These are phyloP conservation scores for Yamagishiella unicocca DNA, from an alignment of 139 green algal genomes.

Conservation along the genomic window DNA sequence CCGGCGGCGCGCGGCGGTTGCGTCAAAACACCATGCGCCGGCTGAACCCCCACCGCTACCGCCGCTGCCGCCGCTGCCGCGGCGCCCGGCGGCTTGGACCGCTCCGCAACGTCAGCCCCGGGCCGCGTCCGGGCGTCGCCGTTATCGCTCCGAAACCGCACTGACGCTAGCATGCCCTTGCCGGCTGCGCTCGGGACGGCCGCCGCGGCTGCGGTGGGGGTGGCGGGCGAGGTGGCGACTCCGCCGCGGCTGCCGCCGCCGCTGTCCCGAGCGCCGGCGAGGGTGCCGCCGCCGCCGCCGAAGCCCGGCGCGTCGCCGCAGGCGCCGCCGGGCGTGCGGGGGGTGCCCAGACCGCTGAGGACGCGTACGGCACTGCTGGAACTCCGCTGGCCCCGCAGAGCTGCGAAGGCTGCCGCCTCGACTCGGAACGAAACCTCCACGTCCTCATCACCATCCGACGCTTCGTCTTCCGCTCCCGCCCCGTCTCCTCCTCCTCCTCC, in stretches of 20 bases:
- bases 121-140: too few relatives aligned
- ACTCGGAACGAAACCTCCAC: background rate
- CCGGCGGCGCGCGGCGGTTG: too few relatives aligned
- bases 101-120: too few relatives aligned
- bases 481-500: too few relatives aligned
- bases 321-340: background rate
- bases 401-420: background rate
- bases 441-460: background rate
- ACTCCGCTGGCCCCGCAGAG: background rate
- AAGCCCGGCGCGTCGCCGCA: background rate
- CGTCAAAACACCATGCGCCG: too few relatives aligned
- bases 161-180: background rate
- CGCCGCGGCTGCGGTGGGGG: too few relatives aligned
- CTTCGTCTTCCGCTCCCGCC: too few relatives aligned
- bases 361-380: background rate
- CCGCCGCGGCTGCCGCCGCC: background rate
- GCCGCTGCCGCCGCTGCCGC: background rate
- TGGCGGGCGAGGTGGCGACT: background rate
- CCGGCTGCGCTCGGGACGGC: too few relatives aligned
- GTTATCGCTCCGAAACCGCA: slow-evolving; percentile 18
- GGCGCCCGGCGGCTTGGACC: background rate
- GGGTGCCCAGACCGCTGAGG: background rate
- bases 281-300: background rate
- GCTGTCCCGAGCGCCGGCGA: background rate
- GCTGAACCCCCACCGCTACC: too few relatives aligned